Evolutionary conservation across 768 basidiomycete species (phyloP).

Genomic region (Saitozyma podzolica): DNA sequence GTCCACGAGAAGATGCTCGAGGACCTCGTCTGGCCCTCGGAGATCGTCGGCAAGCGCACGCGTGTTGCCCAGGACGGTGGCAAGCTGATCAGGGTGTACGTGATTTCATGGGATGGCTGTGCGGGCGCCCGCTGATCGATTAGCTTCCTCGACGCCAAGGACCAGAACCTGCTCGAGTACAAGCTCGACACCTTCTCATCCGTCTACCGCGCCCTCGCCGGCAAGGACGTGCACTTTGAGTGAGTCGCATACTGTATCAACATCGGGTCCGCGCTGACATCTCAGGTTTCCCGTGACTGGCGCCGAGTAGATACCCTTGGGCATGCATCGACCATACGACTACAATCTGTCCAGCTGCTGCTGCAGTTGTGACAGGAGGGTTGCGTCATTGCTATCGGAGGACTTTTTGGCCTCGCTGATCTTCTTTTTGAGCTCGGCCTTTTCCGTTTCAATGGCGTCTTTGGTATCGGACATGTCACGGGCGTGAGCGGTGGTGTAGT

Average conservation of each 20-base stretch:
- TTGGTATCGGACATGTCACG: constrained; percentile 26
- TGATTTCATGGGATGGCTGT: constrained; percentile 30
- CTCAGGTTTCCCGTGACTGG: constrained; percentile 39
- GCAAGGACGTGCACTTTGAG: constrained; percentile 76
- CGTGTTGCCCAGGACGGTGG: constrained; percentile 89
- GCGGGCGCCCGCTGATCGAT: constrained; percentile 14
- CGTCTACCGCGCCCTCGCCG: constrained; percentile 87
- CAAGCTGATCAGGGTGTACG: constrained; percentile 96
- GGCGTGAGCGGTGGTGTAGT: constrained; percentile 35
- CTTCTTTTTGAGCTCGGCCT: constrained; percentile 30
- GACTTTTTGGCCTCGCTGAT: constrained; percentile 35
- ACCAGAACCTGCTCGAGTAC: constrained; percentile 97
- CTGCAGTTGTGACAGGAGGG: neutral
- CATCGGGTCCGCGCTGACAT: constrained; percentile 1
- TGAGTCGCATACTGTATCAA: constrained; percentile 16
- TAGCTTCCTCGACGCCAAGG: constrained; percentile 97
- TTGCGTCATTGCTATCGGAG: constrained; percentile 10
- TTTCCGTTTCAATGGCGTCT: constrained; percentile 32
- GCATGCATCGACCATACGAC: constrained; percentile 25
- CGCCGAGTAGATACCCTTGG: constrained; percentile 26
- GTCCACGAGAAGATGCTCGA: constrained; percentile 99
- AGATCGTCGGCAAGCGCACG: constrained; percentile 98
- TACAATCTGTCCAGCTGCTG: constrained; percentile 15
- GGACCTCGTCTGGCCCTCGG: constrained; percentile 97
- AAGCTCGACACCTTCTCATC: constrained; percentile 99